phyloP scores from a whole-genome alignment of 2,329 filamentous ascomycete genomes.

The Xylariaceae sp. region DNA sequence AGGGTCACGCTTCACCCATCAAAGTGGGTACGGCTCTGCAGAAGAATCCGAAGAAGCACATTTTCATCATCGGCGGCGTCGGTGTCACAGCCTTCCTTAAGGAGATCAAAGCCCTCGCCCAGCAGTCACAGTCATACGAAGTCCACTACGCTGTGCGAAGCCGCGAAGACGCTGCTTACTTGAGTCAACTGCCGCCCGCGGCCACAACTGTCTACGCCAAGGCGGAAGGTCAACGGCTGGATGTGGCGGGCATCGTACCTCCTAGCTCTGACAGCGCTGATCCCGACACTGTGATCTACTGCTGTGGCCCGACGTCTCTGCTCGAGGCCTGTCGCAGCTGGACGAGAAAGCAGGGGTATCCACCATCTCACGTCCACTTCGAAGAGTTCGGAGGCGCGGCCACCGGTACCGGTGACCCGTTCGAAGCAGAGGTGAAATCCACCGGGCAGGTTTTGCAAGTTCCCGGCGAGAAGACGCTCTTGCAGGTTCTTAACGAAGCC shows the following conservation, averaged over 20 bases:
- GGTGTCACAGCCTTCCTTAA: constrained; percentile 23
- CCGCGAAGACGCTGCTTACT: constrained; percentile 20
- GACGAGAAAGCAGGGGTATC: constrained; percentile 16
- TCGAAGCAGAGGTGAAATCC: constrained; percentile 21
- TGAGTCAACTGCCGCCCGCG: constrained; percentile 15
- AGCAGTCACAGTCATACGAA: constrained; percentile 13
- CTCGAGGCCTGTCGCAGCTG: constrained; percentile 15
- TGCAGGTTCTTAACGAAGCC: constrained; percentile 24
- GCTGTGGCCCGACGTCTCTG: constrained; percentile 21
- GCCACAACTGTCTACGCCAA: constrained; percentile 21
- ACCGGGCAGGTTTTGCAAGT: constrained; percentile 19
- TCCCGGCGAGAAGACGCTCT: constrained; percentile 21
- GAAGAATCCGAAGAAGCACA: constrained; percentile 12
- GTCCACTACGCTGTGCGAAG: constrained; percentile 24
- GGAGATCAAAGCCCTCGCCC: constrained; percentile 15
- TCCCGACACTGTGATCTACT: constrained; percentile 23
- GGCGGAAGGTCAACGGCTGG: constrained; percentile 16
- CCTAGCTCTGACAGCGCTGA: constrained; percentile 11
- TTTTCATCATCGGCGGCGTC: constrained; percentile 25
- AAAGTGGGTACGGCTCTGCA: constrained; percentile 6
- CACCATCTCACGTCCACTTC: constrained; percentile 17
- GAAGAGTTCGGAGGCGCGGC: constrained; percentile 22
- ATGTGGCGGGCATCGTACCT: constrained; percentile 31
- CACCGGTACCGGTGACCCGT: constrained; percentile 22
- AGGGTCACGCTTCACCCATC: constrained; percentile 13